Evolutionary conservation across 2,329 filamentous ascomycete species (phyloP), one percentile per base, ranked within the genome.

Genomic region (Sporothrix globosa): DNA sequence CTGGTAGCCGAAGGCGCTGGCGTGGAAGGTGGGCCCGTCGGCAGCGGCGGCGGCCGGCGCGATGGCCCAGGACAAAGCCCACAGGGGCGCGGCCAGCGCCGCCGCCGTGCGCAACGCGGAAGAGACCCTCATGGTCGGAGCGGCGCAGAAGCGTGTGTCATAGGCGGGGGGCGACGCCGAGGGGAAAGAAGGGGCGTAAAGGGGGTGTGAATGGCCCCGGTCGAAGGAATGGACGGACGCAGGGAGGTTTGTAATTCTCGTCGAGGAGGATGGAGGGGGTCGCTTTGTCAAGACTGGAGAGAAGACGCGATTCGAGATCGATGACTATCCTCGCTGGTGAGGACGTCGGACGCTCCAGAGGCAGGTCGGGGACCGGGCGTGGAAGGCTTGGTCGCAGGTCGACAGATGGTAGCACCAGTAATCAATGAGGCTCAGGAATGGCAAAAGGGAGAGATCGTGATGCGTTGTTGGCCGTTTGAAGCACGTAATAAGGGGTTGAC

Each of bases 11-110:
- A 97, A 92, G 61, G 85, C 80, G 68, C 83, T 91, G 71, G 84
- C 82, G 73, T 85, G 83, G 76, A 97, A 85, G 70, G 84, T 84
- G 30, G 94, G 94, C 65, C 84, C 83, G 76, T 89, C 86, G 69
- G 88, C 82, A 75, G 74, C 76, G 76, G 74, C 77, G 78, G 80
- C 79, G 67, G 78, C 71, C 78, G 70, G 30, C 7, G 63, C 53
- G 14, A 66, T 68, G 60, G 46, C 52, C 44, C 53, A 21, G 0
- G 44, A 58, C 4, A 67, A 50, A 67, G 67, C 71, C 73, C 73
- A 74, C 60, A 81, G 75, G 71, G 77, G 76, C 72, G 83, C 85
- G 79, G 87, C 81, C 77, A 88, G 79, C 77, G 89, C 81, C 78
- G 82, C 81, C 76, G 80, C 80, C 75, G 81, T 81, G 80, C 80